Base-by-base conservation (phyloP, 805 yeast genomes). In the Metschnikowia cubensis region DNA sequence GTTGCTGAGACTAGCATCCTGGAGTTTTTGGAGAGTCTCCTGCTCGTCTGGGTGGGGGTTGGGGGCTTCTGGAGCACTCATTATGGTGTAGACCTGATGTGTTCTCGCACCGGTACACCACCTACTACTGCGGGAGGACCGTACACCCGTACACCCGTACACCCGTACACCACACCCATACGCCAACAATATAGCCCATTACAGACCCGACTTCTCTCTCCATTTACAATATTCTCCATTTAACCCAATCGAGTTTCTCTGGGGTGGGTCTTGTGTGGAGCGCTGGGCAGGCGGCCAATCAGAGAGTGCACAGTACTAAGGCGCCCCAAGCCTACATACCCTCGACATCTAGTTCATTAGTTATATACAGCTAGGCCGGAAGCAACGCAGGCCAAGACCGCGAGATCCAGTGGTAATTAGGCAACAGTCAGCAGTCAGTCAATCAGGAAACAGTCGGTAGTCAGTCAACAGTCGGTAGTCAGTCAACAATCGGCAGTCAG, bases 1-100 rank as follows among this genome's bases (percentile, higher is more conserved):
- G 3, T 54, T 60, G 3, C 62, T 59, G 14, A 54, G 46, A 14
- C 33, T 39, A 7, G 52, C 15, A 4, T 47, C 48, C 10, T 47
- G 29, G 17, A 49, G 34, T 43, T 14, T 39, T 5, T 49, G 41
- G 35, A 42, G 46, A 6, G 45, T 36, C 8, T 31, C 17, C 3
- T 33, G 35, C 29, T 40, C 51, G 32, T 20, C 37, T 8, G 21
- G 11, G 37, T n/a, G 33, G 39, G 33, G 35, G 20, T 17, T 3
- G 2, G 22, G 31, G n/a, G 21, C 18, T n/a, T 38, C 20, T 18
- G 42, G 2, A n/a, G 40, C 22, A 20, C 20, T 22, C 42, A 38
- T 38, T 8, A n/a, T n/a, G 20, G 20, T 14, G 33, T 35, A n/a
- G 37, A 10, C 3, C 18, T 14, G 21, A 15, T 35, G 37, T 6